phyloP scores from a whole-genome alignment of 1,284 basidiomycete genomes.

The Boletus smithii region DNA sequence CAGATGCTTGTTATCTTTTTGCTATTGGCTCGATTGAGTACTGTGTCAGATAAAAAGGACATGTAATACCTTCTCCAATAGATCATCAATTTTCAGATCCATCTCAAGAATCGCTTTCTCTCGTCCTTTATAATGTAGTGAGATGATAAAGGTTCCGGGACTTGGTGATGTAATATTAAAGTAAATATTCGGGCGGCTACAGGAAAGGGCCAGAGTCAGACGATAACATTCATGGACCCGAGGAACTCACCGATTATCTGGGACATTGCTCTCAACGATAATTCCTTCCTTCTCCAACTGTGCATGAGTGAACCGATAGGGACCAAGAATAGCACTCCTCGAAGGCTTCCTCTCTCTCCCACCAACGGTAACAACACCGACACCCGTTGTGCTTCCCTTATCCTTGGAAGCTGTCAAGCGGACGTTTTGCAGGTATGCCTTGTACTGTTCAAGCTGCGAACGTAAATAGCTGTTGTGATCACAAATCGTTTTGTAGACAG shows the following conservation, averaged over 20 bases:
- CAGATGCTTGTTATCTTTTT: constrained; percentile 97
- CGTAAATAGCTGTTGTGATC: constrained; percentile 98
- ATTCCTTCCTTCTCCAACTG: constrained; percentile 99
- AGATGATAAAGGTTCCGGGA: constrained; percentile 98
- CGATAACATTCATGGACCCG: neutral
- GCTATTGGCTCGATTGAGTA: constrained; percentile 48
- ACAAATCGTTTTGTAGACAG: constrained; percentile 98
- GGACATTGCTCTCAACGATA: constrained; percentile 97
- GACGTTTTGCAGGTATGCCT: constrained; percentile 98
- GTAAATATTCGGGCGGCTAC: constrained; percentile 94
- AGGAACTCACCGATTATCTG: constrained; percentile 82
- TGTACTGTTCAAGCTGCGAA: constrained; percentile 97
- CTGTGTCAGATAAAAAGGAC: constrained; percentile 1
- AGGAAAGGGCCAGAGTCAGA: constrained; percentile 10
- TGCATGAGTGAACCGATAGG: constrained; percentile 95
- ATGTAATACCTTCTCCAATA: constrained; percentile 82
- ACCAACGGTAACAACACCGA: constrained; percentile 93
- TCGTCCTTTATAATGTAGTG: constrained; percentile 97
- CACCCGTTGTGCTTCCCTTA: constrained; percentile 78
- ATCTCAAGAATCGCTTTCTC: constrained; percentile 99
- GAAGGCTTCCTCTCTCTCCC: constrained; percentile 94
- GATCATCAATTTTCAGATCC: constrained; percentile 99
- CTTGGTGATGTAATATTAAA: constrained; percentile 98
- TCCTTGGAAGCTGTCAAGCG: constrained; percentile 86
- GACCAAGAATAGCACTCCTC: constrained; percentile 86